phyloP scores from a whole-genome alignment of 2,329 filamentous ascomycete genomes.

The Colletotrichum lindemuthianum region DNA sequence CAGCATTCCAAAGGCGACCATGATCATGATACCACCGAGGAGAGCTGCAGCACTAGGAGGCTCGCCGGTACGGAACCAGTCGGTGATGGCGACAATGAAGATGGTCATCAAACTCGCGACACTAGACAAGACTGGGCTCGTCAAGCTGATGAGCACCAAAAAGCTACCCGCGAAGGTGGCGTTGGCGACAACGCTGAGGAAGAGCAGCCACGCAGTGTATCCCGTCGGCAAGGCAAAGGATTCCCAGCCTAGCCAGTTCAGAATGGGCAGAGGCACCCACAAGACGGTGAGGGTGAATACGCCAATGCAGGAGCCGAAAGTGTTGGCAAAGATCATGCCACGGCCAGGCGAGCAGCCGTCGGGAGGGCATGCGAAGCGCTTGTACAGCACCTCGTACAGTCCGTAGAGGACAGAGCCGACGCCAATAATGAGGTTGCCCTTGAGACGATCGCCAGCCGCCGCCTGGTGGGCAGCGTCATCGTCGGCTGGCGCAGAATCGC shows the following conservation, averaged over 20 bases:
- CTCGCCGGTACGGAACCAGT: constrained; percentile 86
- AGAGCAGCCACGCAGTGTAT: constrained; percentile 80
- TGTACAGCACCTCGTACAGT: constrained; percentile 97
- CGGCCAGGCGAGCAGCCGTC: constrained; percentile 85
- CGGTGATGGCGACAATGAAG: constrained; percentile 92
- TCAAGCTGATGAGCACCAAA: constrained; percentile 90
- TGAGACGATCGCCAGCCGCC: constrained; percentile 71
- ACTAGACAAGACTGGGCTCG: constrained; percentile 89
- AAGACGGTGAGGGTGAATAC: constrained; percentile 85
- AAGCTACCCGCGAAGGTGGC: constrained; percentile 93
- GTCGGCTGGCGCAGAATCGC: constrained; percentile 66
- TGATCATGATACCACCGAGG: constrained; percentile 85
- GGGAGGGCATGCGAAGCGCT: constrained; percentile 90
- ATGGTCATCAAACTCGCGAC: constrained; percentile 96
- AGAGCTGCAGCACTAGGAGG: constrained; percentile 80
- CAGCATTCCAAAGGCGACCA: constrained; percentile 85
- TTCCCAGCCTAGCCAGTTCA: constrained; percentile 84
- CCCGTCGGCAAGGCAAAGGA: constrained; percentile 83
- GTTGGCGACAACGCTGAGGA: constrained; percentile 85
- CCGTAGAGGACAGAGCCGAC: constrained; percentile 92
- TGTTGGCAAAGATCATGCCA: constrained; percentile 96
- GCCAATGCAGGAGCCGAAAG: constrained; percentile 89
- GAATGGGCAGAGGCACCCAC: constrained; percentile 89
- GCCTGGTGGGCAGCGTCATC: constrained; percentile 58
- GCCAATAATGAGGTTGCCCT: constrained; percentile 93